Base-by-base conservation (phyloP, 768 basidiomycete genomes). In the Psilocybe tampanensis region DNA sequence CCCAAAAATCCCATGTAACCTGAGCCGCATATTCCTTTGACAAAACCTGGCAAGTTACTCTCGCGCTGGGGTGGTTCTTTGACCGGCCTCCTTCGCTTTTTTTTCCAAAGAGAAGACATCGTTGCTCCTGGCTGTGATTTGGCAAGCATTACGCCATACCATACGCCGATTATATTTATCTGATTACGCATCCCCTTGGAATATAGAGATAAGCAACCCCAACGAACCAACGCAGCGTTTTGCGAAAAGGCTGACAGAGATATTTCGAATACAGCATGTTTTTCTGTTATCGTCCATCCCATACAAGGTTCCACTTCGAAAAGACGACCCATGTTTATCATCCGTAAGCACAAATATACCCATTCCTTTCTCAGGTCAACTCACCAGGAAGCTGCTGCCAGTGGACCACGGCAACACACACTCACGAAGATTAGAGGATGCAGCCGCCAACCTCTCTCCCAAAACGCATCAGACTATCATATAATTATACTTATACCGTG, bases 291-390 rank as follows among this genome's bases (percentile, higher is more conserved):
- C n/a, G n/a, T n/a, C n/a, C n/a, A n/a, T n/a, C n/a, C n/a, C n/a
- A n/a, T n/a, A n/a, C n/a, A n/a, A n/a, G n/a, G n/a, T n/a, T n/a
- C n/a, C n/a, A n/a, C n/a, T n/a, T n/a, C n/a, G n/a, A n/a, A n/a
- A n/a, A n/a, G n/a, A n/a, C n/a, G n/a, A n/a, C n/a, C n/a, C n/a
- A n/a, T n/a, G n/a, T n/a, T n/a, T n/a, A n/a, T n/a, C n/a, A n/a
- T n/a, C n/a, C n/a, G 44, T 54, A 47, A 24, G 33, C 36, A 34
- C 36, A 48, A 23, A 24, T 32, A 15, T 19, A 17, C 24, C 36
- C 43, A 23, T 44, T 52, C 50, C 50, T 52, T 52, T 58, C 51
- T 18, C 51, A 48, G 56, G 34, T 41, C 24, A 47, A 24, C 18
- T 29, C 47, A 15, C 15, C 26, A 29, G 29, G n/a, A 29, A 29